Evolutionary conservation across 106 monocot species (phyloP).

Genomic region (Acorus calamus): DNA sequence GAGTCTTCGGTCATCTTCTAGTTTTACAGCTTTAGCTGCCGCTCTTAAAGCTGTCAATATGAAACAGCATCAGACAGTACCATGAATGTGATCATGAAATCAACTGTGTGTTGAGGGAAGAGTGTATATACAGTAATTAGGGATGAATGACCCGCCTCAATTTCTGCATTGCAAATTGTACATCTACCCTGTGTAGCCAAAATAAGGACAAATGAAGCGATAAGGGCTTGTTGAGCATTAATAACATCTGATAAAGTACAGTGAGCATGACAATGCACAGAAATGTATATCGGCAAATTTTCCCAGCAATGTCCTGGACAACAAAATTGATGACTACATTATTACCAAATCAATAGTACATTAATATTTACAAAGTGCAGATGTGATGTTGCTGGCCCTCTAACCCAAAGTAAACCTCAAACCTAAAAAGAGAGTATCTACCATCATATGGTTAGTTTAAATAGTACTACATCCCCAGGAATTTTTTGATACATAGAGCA

Average conservation of each 20-base stretch:
- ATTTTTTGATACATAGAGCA: no score
- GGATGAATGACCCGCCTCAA: slow-evolving; percentile 50
- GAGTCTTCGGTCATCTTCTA: slow-evolving; percentile 65
- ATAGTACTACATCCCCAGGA: no score
- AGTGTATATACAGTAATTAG: slow-evolving; percentile 55
- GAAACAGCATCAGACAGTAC: background rate
- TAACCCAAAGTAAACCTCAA: no score
- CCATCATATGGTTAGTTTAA: no score
- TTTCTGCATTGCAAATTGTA: slow-evolving; percentile 55
- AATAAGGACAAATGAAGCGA: slow-evolving; percentile 5
- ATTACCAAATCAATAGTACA: no score
- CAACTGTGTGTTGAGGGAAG: background rate
- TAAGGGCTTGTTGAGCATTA: background rate
- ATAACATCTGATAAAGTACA: background rate
- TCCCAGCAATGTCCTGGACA: no score
- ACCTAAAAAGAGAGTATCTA: no score
- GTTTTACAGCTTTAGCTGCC: slow-evolving; percentile 60
- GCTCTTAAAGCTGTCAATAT: slow-evolving; percentile 63
- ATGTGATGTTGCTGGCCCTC: no score
- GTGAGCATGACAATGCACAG: no score
- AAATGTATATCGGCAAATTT: no score
- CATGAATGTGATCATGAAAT: background rate
- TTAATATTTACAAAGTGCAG: no score
- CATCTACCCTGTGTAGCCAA: slow-evolving; percentile 55
- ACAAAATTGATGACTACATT: no score